These are phyloP conservation scores for Ogataea nonfermentans DNA, from an alignment of 805 yeast genomes.

Conservation along the genomic window DNA sequence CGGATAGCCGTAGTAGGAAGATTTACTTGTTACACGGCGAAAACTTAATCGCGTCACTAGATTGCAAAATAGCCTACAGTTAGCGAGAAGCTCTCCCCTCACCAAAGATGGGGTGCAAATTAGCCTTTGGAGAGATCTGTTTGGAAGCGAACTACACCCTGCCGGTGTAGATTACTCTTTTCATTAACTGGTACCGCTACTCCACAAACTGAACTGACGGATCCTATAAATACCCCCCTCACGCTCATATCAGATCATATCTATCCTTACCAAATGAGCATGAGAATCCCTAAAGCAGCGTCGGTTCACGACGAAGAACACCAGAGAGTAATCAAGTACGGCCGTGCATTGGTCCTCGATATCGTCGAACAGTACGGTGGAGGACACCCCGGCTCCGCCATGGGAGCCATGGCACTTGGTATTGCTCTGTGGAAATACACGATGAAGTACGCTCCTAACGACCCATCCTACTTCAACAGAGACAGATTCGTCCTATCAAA, in stretches of 20 bases:
- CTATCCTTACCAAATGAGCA: constrained; percentile 12
- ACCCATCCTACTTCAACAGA: constrained; percentile 90
- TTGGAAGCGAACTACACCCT: constrained; percentile 1
- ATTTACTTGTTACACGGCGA: too few species aligned
- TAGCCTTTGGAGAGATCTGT: constrained; percentile 6
- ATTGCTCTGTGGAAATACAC: constrained; percentile 75
- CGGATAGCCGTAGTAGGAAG: too few species aligned
- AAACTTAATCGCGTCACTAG: background rate
- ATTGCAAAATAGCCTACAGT: constrained; percentile 2
- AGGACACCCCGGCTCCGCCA: constrained; percentile 99
- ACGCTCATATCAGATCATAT: background rate
- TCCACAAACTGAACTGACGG: background rate
- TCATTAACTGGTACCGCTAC: constrained; percentile 2
- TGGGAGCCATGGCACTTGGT: constrained; percentile 95
- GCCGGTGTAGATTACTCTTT: constrained; percentile 3
- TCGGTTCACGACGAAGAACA: constrained; percentile 27
- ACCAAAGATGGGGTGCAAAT: constrained; percentile 5
- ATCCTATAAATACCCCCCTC: constrained; percentile 14
- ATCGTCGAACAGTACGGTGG: constrained; percentile 37
- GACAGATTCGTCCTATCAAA: constrained; percentile 93
- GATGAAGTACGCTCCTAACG: constrained; percentile 84
- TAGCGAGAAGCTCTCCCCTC: constrained; percentile 1
- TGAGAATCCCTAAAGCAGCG: constrained; percentile 29
- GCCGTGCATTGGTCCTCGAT: constrained; percentile 37
- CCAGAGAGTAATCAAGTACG: constrained; percentile 31